Evolutionary conservation across 2,329 filamentous ascomycete genomes (phyloP).

Genomic region (Fulvia fulva): DNA sequence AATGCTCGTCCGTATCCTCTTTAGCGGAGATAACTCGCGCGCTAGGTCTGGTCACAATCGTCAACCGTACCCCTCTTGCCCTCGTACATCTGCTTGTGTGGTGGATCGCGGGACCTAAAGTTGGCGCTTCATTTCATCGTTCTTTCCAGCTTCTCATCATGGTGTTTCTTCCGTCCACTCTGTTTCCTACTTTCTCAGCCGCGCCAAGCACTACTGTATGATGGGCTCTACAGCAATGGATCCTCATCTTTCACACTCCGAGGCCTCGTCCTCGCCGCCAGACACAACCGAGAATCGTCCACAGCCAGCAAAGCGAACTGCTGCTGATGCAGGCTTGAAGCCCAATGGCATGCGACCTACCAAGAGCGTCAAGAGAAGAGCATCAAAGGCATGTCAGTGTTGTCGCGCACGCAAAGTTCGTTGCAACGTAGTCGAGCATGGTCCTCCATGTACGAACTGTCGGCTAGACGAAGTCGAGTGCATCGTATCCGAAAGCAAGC

Average conservation of each 20-base stretch:
- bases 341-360: slow-evolving; percentile 43
- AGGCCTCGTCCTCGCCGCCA: slow-evolving; percentile 30
- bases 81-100: slow-evolving; percentile 11
- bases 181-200: slow-evolving; percentile 6
- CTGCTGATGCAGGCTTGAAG: slow-evolving; percentile 53
- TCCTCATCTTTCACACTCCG: slow-evolving; percentile 21
- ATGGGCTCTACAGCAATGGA: slow-evolving; percentile 26
- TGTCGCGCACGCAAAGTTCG: slow-evolving; percentile 87
- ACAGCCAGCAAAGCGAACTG: slow-evolving; percentile 50
- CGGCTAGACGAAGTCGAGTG: slow-evolving; percentile 75
- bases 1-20: slow-evolving; percentile 5
- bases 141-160: slow-evolving; percentile 8
- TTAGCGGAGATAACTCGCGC: slow-evolving; percentile 21
- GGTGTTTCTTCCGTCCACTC: slow-evolving; percentile 10
- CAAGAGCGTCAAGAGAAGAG: slow-evolving; percentile 71
- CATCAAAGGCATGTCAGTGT: slow-evolving; percentile 86
- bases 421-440: slow-evolving; percentile 86
- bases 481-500: slow-evolving; percentile 66
- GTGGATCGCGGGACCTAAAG: slow-evolving; percentile 16
- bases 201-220: slow-evolving; percentile 1
- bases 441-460: slow-evolving; percentile 83
- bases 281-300: slow-evolving; percentile 24
- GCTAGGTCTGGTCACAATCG: slow-evolving; percentile 15
- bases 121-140: slow-evolving; percentile 17
- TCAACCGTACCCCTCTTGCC: slow-evolving; percentile 19